Conservation (phyloP, 345 rosid species). For the Hibiscus syriacus region DNA sequence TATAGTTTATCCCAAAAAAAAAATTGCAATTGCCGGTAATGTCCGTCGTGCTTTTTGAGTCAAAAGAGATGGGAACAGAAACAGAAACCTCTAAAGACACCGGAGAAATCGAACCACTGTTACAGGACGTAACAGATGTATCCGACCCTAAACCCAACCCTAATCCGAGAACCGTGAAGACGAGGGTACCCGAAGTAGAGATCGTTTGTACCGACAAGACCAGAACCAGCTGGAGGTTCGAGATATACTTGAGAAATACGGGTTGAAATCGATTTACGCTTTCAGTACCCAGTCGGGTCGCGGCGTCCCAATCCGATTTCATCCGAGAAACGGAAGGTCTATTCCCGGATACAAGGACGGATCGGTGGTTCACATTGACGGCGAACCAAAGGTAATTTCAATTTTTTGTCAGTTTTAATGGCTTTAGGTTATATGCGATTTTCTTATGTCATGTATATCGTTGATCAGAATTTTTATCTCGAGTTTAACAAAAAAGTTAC, state of each 20-base stretch:
- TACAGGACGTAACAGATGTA: conserved; percentile 11
- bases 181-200: conserved; percentile 71
- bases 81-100: no score
- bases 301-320: conserved; percentile 70
- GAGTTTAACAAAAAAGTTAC: neutral
- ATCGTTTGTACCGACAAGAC: conserved; percentile 56
- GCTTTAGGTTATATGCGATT: neutral
- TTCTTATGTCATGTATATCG: neutral
- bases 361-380: conserved; percentile 64
- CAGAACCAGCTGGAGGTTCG: conserved; percentile 88
- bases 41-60: neutral
- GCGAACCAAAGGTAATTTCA: conserved; percentile 67
- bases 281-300: conserved; percentile 65
- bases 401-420: neutral
- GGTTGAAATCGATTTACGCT: conserved; percentile 66
- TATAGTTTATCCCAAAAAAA: neutral
- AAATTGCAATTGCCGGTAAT: no score
- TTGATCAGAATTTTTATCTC: neutral
- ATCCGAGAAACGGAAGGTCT: conserved; percentile 74
- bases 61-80: conserved; percentile 16
- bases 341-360: conserved; percentile 63
- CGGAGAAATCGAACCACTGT: no score
- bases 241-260: conserved; percentile 62
- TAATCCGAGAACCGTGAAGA: conserved; percentile 24
- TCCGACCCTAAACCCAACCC: neutral